Evolutionary conservation across 495 filamentous ascomycete species (phyloP).

Genomic region (Letharia columbiana): DNA sequence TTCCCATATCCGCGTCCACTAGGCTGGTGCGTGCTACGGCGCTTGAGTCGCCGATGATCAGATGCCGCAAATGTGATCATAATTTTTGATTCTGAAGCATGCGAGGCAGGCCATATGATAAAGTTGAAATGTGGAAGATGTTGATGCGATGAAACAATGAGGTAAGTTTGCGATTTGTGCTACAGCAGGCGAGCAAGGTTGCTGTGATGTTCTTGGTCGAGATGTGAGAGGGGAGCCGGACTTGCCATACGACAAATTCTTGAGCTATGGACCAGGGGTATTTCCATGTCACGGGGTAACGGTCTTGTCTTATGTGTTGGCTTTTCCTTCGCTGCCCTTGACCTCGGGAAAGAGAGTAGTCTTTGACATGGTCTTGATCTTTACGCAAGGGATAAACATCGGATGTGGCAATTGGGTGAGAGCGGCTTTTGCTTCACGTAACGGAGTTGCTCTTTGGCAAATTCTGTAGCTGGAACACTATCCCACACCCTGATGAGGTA

Average conservation of each 20-base stretch:
- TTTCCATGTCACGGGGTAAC: neutral
- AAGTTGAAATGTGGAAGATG: too few species aligned
- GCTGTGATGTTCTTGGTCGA: too few species aligned
- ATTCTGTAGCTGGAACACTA: neutral
- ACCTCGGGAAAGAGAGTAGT: neutral
- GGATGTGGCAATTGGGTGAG: neutral
- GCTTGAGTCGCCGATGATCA: too few species aligned
- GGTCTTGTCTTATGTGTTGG: neutral
- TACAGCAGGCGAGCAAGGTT: too few species aligned
- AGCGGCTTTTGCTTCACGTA: neutral
- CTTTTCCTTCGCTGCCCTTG: neutral
- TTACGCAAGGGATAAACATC: neutral
- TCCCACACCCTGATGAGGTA: neutral
- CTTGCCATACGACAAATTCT: neutral
- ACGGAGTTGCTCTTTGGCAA: neutral
- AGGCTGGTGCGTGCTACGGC: too few species aligned
- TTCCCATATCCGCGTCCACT: too few species aligned
- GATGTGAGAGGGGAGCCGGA: too few species aligned
- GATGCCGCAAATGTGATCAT: too few species aligned
- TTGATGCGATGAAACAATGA: too few species aligned
- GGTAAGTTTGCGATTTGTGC: too few species aligned
- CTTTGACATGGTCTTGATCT: neutral
- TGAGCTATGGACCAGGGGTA: neutral
- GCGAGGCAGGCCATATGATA: too few species aligned
- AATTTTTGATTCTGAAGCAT: too few species aligned